phyloP scores from a whole-genome alignment of 345 rosid species.

The Corymbia maculata region DNA sequence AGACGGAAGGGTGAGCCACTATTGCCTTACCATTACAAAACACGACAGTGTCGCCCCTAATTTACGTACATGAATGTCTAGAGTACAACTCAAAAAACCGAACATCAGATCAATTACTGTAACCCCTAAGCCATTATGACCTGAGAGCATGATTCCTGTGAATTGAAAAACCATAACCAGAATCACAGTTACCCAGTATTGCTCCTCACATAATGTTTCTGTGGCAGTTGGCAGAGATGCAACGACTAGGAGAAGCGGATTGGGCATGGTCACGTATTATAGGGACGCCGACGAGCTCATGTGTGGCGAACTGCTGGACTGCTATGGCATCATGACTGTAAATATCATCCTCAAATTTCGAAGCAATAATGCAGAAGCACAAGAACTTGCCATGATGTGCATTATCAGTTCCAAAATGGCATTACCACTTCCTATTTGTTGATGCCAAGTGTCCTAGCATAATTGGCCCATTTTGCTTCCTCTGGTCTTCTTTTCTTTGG shows the following conservation, averaged over 20 bases:
- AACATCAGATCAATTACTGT: background rate
- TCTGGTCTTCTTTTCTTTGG: background rate
- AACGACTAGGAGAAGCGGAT: conserved; percentile 11
- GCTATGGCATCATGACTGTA: conserved; percentile 28
- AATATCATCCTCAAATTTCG: background rate
- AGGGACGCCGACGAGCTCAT: conserved; percentile 44
- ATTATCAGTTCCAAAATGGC: background rate
- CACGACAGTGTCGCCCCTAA: background rate
- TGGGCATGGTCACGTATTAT: conserved; percentile 57
- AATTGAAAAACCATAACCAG: background rate
- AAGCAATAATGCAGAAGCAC: background rate
- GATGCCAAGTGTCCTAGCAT: background rate
- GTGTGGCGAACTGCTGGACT: conserved; percentile 26
- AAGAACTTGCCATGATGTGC: background rate
- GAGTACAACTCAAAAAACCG: background rate
- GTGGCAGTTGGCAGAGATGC: conserved; percentile 56
- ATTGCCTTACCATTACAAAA: background rate
- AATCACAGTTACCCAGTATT: background rate
- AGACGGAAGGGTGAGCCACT: conserved; percentile 61
- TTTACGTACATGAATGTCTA: background rate
- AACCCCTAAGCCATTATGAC: background rate
- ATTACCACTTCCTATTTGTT: background rate
- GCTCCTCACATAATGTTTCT: background rate
- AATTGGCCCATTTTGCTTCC: background rate
- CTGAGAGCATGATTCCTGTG: background rate